phyloP scores from a whole-genome alignment of 2,329 filamentous ascomycete genomes.

The Xylariaceae sp. region DNA sequence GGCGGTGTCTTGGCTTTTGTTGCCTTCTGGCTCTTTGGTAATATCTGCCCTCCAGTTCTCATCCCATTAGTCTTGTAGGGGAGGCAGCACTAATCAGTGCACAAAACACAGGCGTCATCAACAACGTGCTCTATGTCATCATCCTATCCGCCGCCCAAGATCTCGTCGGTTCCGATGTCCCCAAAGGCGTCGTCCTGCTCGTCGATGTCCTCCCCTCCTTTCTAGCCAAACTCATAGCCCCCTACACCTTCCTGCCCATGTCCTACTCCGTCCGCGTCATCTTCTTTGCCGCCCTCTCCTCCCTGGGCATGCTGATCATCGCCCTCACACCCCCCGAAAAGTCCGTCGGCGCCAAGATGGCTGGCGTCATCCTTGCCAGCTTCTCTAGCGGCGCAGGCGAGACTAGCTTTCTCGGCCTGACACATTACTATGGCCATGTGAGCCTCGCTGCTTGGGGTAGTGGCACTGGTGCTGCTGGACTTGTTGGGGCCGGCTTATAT shows the following conservation, averaged over 20 bases:
- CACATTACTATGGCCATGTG: slow-evolving; percentile 86
- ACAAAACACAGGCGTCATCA: slow-evolving; percentile 71
- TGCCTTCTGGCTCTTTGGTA: slow-evolving; percentile 95
- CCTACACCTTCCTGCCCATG: slow-evolving; percentile 88
- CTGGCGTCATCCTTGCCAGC: slow-evolving; percentile 80
- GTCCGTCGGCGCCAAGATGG: slow-evolving; percentile 70
- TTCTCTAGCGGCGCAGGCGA: slow-evolving; percentile 84
- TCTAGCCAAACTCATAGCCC: slow-evolving; percentile 78
- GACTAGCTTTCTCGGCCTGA: slow-evolving; percentile 83
- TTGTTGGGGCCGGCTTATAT: slow-evolving; percentile 85
- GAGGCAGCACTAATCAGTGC: background rate
- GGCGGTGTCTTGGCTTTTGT: slow-evolving; percentile 67
- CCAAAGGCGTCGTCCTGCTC: slow-evolving; percentile 88
- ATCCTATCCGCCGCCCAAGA: slow-evolving; percentile 94
- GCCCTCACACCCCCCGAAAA: slow-evolving; percentile 67
- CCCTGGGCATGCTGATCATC: slow-evolving; percentile 83
- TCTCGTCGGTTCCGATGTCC: slow-evolving; percentile 79
- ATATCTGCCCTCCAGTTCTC: slow-evolving; percentile 13
- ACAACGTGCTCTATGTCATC: slow-evolving; percentile 97
- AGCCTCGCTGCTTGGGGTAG: slow-evolving; percentile 89
- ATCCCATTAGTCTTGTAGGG: too few relatives aligned
- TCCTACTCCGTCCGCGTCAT: slow-evolving; percentile 75
- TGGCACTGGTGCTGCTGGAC: slow-evolving; percentile 83
- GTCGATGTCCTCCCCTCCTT: slow-evolving; percentile 91
- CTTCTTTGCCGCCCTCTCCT: slow-evolving; percentile 70